Evolutionary conservation across 31 red algal genomes (phyloP).

Genomic region (Pterothamnion heteromorphum): DNA sequence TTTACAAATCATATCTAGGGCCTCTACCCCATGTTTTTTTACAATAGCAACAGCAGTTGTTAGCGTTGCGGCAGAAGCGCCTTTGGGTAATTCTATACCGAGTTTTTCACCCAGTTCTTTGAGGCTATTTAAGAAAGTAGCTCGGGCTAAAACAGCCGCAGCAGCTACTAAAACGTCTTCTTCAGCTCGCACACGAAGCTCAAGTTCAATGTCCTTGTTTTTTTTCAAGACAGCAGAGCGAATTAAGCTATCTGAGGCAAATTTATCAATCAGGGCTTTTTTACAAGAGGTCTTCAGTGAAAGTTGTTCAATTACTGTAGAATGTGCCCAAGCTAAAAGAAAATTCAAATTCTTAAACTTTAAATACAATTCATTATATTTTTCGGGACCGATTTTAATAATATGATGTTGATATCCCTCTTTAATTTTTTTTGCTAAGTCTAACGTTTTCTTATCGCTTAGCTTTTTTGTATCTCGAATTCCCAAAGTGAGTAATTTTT

Average conservation of each 20-base stretch:
- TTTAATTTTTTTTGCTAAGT: background rate
- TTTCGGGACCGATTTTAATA: background rate
- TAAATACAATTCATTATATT: background rate
- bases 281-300: background rate
- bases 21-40: too few relatives aligned
- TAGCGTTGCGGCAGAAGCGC: too few relatives aligned
- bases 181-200: too few relatives aligned
- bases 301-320: background rate
- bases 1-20: too few relatives aligned
- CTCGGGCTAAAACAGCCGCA: too few relatives aligned
- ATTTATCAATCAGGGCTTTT: background rate
- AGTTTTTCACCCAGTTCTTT: too few relatives aligned
- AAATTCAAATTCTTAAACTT: background rate
- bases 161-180: too few relatives aligned
- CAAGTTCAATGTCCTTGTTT: too few relatives aligned
- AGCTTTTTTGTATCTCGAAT: background rate
- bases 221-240: background rate
- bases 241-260: background rate
- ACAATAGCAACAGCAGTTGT: too few relatives aligned
- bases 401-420: background rate
- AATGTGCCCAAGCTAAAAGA: background rate
- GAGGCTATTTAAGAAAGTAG: too few relatives aligned
- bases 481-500: background rate
- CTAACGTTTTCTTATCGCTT: background rate
- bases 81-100: too few relatives aligned